Evolutionary conservation across 2,329 filamentous ascomycete species (phyloP).

Genomic region (Calcarisporium arbuscula): DNA sequence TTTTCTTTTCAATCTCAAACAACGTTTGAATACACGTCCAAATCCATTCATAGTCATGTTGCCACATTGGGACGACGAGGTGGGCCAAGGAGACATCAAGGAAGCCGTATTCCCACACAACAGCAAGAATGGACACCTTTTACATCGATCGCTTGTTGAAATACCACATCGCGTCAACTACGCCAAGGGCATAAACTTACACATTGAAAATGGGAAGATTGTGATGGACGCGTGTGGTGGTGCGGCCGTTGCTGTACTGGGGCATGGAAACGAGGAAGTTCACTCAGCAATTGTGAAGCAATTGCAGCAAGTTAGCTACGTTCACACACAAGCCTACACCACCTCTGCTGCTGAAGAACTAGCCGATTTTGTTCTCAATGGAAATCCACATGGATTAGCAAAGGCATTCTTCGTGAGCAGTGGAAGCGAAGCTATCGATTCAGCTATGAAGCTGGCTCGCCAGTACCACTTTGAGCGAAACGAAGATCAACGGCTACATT

Average conservation of each 20-base stretch:
- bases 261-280: conserved; percentile 52
- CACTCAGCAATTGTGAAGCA: conserved; percentile 48
- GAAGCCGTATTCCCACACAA: too few relatives aligned
- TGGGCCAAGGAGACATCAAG: too few relatives aligned
- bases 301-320: conserved; percentile 32
- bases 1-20: too few relatives aligned
- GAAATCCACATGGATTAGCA: conserved; percentile 1
- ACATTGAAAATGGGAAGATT: background rate
- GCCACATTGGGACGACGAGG: too few relatives aligned
- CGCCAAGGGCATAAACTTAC: too few relatives aligned
- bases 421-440: conserved; percentile 34
- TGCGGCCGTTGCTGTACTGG: conserved; percentile 55
- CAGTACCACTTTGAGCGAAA: conserved; percentile 40
- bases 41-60: too few relatives aligned
- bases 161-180: too few relatives aligned
- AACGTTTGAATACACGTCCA: too few relatives aligned
- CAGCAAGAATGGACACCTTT: too few relatives aligned
- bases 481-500: conserved; percentile 28
- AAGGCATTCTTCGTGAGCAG: conserved; percentile 3
- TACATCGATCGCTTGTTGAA: too few relatives aligned
- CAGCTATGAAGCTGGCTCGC: conserved; percentile 39
- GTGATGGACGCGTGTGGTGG: conserved; percentile 3
- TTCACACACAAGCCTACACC: conserved; percentile 20
- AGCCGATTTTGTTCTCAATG: conserved; percentile 18
- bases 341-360: conserved; percentile 20